phyloP scores from a whole-genome alignment of 2,329 filamentous ascomycete genomes.

The Colletotrichum chlorophyti region DNA sequence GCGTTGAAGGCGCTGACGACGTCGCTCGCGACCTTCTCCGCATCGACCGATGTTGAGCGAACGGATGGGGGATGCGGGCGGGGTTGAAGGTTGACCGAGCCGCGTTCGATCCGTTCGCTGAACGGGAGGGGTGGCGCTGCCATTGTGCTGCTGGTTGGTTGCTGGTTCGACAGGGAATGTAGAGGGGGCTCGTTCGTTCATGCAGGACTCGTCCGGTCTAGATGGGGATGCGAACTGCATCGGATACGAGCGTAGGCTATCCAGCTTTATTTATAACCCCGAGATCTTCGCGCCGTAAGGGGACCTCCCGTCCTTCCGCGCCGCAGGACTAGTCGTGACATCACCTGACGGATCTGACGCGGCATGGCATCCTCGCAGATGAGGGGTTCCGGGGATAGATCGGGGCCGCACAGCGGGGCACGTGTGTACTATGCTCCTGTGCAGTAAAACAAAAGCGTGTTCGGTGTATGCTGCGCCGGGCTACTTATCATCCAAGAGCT shows the following conservation, averaged over 20 bases:
- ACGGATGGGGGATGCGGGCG: constrained; percentile 48
- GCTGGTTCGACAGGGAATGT: too few relatives aligned
- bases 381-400: constrained; percentile 20
- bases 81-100: constrained; percentile 60
- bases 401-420: constrained; percentile 2
- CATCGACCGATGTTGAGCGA: constrained; percentile 38
- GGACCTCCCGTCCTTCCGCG: constrained; percentile 1
- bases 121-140: neutral
- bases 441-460: neutral
- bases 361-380: neutral
- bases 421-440: neutral
- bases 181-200: too few relatives aligned
- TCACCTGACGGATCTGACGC: constrained; percentile 7
- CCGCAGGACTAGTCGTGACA: constrained; percentile 20
- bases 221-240: neutral
- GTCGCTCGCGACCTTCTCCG: constrained; percentile 43
- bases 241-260: neutral
- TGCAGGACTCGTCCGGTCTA: too few relatives aligned
- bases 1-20: constrained; percentile 49
- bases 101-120: constrained; percentile 41
- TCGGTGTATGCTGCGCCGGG: neutral
- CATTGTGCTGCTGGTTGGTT: neutral
- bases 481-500: neutral
- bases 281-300: neutral
- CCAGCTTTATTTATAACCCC: neutral